Evolutionary conservation across 75 land plant genomes (phyloP).

Genomic region (Isoetes taiwanensis): DNA sequence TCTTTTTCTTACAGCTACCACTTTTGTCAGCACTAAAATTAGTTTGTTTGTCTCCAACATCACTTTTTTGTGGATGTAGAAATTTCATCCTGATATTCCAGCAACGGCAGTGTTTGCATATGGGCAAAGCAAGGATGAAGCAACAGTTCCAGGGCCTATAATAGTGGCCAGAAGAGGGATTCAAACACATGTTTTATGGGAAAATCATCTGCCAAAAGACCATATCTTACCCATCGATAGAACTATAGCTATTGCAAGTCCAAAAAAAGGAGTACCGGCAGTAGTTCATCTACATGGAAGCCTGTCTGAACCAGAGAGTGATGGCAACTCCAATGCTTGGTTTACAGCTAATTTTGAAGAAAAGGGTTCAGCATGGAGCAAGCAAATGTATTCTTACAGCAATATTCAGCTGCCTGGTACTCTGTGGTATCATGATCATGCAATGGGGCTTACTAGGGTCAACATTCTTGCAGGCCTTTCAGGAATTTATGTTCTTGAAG

Average conservation of each 20-base stretch:
- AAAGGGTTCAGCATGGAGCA: conserved; percentile 24
- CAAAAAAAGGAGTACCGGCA: conserved; percentile 20
- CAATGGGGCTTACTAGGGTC: conserved; percentile 20
- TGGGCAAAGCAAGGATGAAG: conserved; percentile 6
- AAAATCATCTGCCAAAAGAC: conserved; percentile 19
- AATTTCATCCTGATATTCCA: conserved; percentile 29
- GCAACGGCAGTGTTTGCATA: conserved; percentile 24
- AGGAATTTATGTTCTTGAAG: conserved; percentile 26
- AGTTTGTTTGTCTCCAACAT: background rate
- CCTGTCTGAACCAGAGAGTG: conserved; percentile 18
- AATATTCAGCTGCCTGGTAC: conserved; percentile 30
- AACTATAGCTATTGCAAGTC: conserved; percentile 11
- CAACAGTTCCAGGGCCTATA: conserved; percentile 30
- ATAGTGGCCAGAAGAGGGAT: conserved; percentile 18
- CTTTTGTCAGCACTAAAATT: too few species aligned
- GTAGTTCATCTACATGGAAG: conserved; percentile 31
- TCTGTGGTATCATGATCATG: conserved; percentile 34
- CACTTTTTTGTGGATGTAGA: conserved; percentile 7
- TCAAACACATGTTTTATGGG: conserved; percentile 13
- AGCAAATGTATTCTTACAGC: conserved; percentile 20
- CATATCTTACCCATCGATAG: conserved; percentile 16
- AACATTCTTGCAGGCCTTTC: conserved; percentile 24
- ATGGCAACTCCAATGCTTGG: conserved; percentile 24
- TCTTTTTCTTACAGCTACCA: too few species aligned
- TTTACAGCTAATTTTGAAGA: conserved; percentile 18